These are phyloP conservation scores for Vicia faba DNA, from an alignment of 306 rosid genomes.

Conservation along the genomic window DNA sequence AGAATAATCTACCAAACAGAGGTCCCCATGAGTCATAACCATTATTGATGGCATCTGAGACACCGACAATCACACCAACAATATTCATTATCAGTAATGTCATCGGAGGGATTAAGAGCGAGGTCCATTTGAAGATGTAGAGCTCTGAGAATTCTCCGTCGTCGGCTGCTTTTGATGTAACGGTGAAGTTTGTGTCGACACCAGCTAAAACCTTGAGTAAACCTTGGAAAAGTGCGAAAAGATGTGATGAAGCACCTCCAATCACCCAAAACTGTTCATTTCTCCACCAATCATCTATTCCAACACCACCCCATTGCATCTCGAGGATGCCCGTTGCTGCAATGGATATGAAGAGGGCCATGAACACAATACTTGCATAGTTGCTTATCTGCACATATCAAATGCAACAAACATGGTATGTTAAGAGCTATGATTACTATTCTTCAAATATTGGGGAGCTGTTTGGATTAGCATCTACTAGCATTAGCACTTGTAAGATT, in stretches of 20 bases:
- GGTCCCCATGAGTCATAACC: slow-evolving; percentile 99
- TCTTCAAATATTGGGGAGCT: background rate
- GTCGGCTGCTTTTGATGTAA: slow-evolving; percentile 92
- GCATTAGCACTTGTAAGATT: too few relatives aligned
- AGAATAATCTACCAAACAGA: slow-evolving; percentile 89
- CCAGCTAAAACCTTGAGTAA: slow-evolving; percentile 93
- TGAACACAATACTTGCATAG: slow-evolving; percentile 88
- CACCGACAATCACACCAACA: slow-evolving; percentile 81
- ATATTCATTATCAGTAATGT: slow-evolving; percentile 79
- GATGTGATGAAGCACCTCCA: slow-evolving; percentile 93
- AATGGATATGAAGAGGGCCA: slow-evolving; percentile 87
- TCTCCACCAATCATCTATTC: slow-evolving; percentile 97
- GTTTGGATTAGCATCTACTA: background rate
- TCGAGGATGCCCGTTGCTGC: slow-evolving; percentile 91
- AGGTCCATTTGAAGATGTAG: slow-evolving; percentile 92
- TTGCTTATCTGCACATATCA: slow-evolving; percentile 81
- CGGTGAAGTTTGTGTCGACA: slow-evolving; percentile 89
- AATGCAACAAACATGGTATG: background rate
- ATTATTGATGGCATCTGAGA: slow-evolving; percentile 90
- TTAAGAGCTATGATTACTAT: slow-evolving; percentile 17
- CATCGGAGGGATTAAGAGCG: slow-evolving; percentile 80
- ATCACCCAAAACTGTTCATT: slow-evolving; percentile 99
- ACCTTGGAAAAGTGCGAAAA: slow-evolving; percentile 90
- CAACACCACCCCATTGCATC: slow-evolving; percentile 98
- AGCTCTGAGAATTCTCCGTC: slow-evolving; percentile 96